Conservation (phyloP, 148 eudicot genomes). For the Chenopodium formosanum region DNA sequence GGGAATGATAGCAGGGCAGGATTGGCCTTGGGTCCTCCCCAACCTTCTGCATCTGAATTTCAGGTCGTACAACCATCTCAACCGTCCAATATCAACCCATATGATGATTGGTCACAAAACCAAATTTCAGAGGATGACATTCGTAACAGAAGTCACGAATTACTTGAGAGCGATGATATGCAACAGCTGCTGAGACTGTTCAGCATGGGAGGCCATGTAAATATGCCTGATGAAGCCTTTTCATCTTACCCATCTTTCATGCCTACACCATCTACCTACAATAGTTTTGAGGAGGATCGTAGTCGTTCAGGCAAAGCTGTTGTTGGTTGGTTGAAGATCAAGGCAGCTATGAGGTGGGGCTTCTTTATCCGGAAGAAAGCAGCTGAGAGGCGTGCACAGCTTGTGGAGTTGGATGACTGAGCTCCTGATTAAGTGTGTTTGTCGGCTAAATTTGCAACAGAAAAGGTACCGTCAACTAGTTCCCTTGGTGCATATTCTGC, state of each 20-base stretch:
- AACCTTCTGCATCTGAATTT: constrained; percentile 49
- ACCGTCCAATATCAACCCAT: constrained; percentile 47
- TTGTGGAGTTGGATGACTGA: constrained; percentile 69
- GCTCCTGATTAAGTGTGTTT: background rate
- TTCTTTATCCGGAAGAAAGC: constrained; percentile 88
- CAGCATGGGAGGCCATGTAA: constrained; percentile 64
- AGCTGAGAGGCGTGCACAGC: constrained; percentile 84
- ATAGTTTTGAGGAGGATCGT: constrained; percentile 52
- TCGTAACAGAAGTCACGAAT: constrained; percentile 76
- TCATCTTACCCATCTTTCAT: constrained; percentile 43
- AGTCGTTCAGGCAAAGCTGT: constrained; percentile 74
- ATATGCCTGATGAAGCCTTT: constrained; percentile 54
- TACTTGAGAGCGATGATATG: constrained; percentile 94
- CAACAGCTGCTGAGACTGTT: constrained; percentile 80
- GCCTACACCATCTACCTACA: constrained; percentile 56
- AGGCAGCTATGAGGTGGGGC: constrained; percentile 98
- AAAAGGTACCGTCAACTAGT: background rate
- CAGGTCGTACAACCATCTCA: constrained; percentile 47
- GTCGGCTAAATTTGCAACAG: no score
- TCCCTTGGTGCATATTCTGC: background rate
- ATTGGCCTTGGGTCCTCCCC: constrained; percentile 60
- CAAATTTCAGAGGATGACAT: constrained; percentile 79
- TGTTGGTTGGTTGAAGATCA: constrained; percentile 91
- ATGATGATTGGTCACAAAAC: constrained; percentile 67
- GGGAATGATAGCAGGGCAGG: constrained; percentile 41